Evolutionary conservation across 129 eudicot genomes (phyloP).

Genomic region (Apium graveolens): DNA sequence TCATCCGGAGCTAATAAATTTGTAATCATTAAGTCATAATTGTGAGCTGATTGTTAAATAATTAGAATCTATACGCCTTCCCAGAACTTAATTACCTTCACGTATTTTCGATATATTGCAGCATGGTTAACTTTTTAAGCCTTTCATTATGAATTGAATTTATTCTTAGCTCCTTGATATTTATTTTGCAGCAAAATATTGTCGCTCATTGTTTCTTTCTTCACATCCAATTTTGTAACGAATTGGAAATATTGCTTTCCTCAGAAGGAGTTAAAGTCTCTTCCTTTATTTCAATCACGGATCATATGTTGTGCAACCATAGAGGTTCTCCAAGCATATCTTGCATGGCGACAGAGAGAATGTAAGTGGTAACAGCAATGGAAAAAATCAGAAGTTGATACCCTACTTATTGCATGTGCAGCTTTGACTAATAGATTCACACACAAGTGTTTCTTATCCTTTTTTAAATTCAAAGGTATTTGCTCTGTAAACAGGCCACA

Average conservation of each 20-base stretch:
- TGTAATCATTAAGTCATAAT: no score
- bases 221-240: constrained; percentile 49
- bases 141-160: neutral
- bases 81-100: neutral
- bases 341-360: constrained; percentile 79
- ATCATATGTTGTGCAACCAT: constrained; percentile 53
- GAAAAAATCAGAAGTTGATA: neutral
- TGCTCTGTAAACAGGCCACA: constrained; percentile 43
- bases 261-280: constrained; percentile 32
- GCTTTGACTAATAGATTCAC: neutral
- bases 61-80: neutral
- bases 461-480: neutral
- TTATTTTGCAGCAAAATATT: constrained; percentile 67
- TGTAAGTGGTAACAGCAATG: constrained; percentile 34
- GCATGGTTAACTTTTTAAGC: neutral
- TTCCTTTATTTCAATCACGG: constrained; percentile 67
- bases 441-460: neutral
- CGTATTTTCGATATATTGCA: neutral
- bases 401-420: neutral
- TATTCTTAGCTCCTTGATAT: neutral
- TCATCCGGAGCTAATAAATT: no score
- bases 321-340: constrained; percentile 81
- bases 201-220: constrained; percentile 72
- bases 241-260: constrained; percentile 76
- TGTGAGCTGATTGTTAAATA: no score